Evolutionary conservation across 2,329 filamentous ascomycete genomes (phyloP).

Genomic region (Bimuria novae-zelandiae): DNA sequence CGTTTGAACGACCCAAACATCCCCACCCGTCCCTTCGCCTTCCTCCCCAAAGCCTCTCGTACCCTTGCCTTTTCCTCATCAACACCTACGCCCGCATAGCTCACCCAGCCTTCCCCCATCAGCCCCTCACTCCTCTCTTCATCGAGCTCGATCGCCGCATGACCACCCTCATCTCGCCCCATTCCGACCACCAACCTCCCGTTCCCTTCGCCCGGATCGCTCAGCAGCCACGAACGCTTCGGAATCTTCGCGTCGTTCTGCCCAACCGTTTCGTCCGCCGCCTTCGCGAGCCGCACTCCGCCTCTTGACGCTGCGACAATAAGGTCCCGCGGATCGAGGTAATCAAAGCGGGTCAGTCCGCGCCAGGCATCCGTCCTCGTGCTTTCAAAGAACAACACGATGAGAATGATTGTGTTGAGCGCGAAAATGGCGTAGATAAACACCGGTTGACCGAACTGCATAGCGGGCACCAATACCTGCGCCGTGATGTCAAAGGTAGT

Average conservation of each 20-base stretch:
- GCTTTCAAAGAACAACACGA: constrained; percentile 28
- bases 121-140: constrained; percentile 3
- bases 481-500: constrained; percentile 9
- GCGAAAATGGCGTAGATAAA: constrained; percentile 38
- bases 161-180: constrained; percentile 23
- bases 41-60: too few relatives aligned
- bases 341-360: constrained; percentile 30
- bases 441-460: constrained; percentile 31
- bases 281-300: constrained; percentile 22
- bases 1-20: too few relatives aligned
- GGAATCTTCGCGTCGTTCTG: constrained; percentile 15
- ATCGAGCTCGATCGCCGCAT: constrained; percentile 25
- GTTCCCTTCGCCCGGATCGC: constrained; percentile 32
- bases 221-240: constrained; percentile 29
- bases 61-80: too few relatives aligned
- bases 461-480: constrained; percentile 20
- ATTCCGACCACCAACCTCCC: constrained; percentile 26
- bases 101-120: too few relatives aligned
- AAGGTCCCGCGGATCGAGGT: constrained; percentile 36
- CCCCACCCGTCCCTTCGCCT: too few relatives aligned
- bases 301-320: constrained; percentile 33
- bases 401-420: constrained; percentile 30
- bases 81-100: too few relatives aligned
- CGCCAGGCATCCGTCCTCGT: constrained; percentile 31
- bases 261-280: constrained; percentile 23